These are phyloP conservation scores for Fragaria iinumae DNA, from an alignment of 306 rosid species.

Conservation along the genomic window DNA sequence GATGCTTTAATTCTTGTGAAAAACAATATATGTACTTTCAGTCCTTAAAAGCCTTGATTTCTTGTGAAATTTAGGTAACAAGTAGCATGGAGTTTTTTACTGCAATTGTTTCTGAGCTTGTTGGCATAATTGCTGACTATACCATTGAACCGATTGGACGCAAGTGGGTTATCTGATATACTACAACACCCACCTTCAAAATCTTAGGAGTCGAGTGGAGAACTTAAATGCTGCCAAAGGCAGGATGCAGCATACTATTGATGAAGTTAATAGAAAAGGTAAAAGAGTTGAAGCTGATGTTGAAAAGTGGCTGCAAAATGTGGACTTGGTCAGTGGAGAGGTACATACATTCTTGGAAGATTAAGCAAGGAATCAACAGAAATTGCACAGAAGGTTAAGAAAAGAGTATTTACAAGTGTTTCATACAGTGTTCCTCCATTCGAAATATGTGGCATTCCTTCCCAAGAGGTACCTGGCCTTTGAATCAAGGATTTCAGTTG, in stretches of 20 bases:
- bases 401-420: constrained; percentile 7
- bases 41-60: not conserved
- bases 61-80: not conserved
- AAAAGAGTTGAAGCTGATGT: constrained; percentile 13
- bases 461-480: constrained; percentile 15
- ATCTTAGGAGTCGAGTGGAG: not conserved
- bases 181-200: constrained; percentile 12
- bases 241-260: not conserved
- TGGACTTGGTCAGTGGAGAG: not conserved
- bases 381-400: not conserved
- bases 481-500: constrained; percentile 18
- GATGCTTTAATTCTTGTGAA: not conserved
- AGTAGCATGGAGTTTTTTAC: not conserved
- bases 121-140: constrained; percentile 1
- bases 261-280: constrained; percentile 16
- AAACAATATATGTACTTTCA: not conserved
- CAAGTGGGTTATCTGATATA: constrained; percentile 13
- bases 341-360: not conserved
- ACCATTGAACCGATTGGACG: constrained; percentile 12
- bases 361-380: constrained; percentile 19
- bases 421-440: not conserved
- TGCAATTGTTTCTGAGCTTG: not conserved
- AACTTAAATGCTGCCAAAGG: not conserved
- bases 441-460: not conserved
- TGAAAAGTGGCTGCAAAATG: constrained; percentile 1